phyloP scores from a whole-genome alignment of 371 early-diverging fungal genomes.

The Nosema muscidifuracis region DNA sequence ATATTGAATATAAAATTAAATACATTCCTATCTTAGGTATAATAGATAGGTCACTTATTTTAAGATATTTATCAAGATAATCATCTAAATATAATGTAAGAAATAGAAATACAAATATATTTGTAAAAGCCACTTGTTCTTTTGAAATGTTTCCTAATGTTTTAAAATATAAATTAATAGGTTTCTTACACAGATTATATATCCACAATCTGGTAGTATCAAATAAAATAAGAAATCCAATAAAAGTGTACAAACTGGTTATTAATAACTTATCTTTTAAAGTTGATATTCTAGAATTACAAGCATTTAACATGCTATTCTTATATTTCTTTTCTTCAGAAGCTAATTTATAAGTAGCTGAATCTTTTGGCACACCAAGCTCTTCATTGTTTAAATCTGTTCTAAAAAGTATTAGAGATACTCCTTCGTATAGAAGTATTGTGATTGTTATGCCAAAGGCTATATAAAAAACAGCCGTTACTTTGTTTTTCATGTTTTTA shows the following conservation, averaged over 20 bases:
- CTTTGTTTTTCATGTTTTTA: conserved; percentile 30
- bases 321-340: not conserved
- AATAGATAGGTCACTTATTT: not conserved
- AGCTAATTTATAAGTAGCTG: conserved; percentile 30
- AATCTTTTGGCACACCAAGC: conserved; percentile 19
- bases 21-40: not conserved
- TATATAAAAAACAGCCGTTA: conserved; percentile 4
- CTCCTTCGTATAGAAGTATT: conserved; percentile 14
- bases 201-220: not conserved
- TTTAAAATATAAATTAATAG: conserved; percentile 1
- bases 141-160: not conserved
- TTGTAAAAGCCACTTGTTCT: not conserved
- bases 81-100: not conserved
- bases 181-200: not conserved
- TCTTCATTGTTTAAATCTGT: conserved; percentile 18
- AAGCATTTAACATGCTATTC: conserved; percentile 5
- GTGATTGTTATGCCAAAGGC: conserved; percentile 32
- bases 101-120: conserved; percentile 4
- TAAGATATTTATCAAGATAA: not conserved
- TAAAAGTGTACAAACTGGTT: not conserved
- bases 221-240: not conserved
- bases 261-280: not conserved
- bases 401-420: conserved; percentile 4
- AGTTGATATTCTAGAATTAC: not conserved
- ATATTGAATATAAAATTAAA: conserved; percentile 8